Evolutionary conservation across 163 green algal genomes (phyloP).

Genomic region (Picocystis sp.): DNA sequence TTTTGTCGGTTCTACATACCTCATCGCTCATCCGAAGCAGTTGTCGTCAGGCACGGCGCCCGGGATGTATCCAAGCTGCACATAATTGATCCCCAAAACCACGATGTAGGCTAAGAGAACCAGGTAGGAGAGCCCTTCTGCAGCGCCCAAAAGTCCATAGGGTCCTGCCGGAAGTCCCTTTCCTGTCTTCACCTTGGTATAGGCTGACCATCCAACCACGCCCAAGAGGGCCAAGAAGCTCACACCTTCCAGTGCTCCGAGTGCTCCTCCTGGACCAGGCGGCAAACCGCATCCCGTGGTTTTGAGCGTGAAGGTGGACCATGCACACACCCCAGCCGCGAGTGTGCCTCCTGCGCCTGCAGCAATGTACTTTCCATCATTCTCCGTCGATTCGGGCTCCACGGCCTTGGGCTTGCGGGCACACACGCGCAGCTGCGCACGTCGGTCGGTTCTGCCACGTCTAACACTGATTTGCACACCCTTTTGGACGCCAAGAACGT

Average conservation of each 20-base stretch:
- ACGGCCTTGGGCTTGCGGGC: too few species aligned
- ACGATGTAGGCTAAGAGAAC: slow-evolving; percentile 30
- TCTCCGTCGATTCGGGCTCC: too few species aligned
- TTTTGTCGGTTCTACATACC: too few species aligned
- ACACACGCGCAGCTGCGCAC: too few species aligned
- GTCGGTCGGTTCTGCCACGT: too few species aligned
- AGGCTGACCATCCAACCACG: slow-evolving; percentile 41
- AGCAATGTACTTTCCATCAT: too few species aligned
- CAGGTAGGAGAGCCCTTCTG: slow-evolving; percentile 59
- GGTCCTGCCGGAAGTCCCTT: slow-evolving; percentile 49
- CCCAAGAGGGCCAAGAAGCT: slow-evolving; percentile 54
- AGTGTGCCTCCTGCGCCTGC: too few species aligned
- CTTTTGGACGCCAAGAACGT: too few species aligned
- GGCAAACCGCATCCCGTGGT: slow-evolving; percentile 56
- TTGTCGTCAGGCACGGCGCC: slow-evolving; percentile 22
- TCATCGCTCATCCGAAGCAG: slow-evolving; percentile 18
- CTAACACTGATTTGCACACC: too few species aligned
- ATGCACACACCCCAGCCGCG: slow-evolving; percentile 5
- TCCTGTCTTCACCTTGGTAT: slow-evolving; percentile 54
- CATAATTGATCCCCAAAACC: slow-evolving; percentile 20
- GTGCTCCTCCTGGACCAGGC: slow-evolving; percentile 35
- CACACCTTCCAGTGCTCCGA: slow-evolving; percentile 44
- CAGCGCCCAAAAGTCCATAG: slow-evolving; percentile 47
- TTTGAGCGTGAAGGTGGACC: slow-evolving; percentile 40
- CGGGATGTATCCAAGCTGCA: slow-evolving; percentile 26